phyloP scores from a whole-genome alignment of 139 green algal species.

The Coelastrella sp. region DNA sequence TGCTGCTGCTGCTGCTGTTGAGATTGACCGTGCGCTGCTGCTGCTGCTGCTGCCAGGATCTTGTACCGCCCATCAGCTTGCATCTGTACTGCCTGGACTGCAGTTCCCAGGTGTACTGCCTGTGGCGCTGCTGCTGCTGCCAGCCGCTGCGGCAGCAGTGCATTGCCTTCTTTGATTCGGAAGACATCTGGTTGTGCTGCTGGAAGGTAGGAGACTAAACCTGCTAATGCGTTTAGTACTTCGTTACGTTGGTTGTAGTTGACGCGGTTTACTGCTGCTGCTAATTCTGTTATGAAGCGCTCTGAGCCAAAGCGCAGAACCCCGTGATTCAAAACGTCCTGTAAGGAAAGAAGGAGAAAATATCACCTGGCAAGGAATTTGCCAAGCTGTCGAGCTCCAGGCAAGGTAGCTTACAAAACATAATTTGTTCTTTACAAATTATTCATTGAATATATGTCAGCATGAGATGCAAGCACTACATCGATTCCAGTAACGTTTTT shows the following conservation, averaged over 20 bases:
- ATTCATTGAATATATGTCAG: too few species aligned
- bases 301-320: slow-evolving; percentile 38
- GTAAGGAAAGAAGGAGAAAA: too few species aligned
- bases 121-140: slow-evolving; percentile 38
- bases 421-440: too few species aligned
- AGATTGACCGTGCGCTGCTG: not conserved
- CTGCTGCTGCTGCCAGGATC: not conserved
- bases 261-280: slow-evolving; percentile 60
- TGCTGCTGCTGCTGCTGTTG: not conserved
- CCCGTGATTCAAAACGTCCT: not conserved
- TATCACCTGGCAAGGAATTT: too few species aligned
- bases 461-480: too few species aligned
- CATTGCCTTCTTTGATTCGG: slow-evolving; percentile 68
- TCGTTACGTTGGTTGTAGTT: slow-evolving; percentile 80
- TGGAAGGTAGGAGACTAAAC: slow-evolving; percentile 73
- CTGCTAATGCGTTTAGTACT: slow-evolving; percentile 72
- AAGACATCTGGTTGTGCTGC: slow-evolving; percentile 40
- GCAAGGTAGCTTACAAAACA: too few species aligned
- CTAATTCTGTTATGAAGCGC: slow-evolving; percentile 60
- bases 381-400: too few species aligned
- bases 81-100: slow-evolving; percentile 12
- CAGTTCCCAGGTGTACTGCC: slow-evolving; percentile 23
- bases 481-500: too few species aligned
- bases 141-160: slow-evolving; percentile 51
- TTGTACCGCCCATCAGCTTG: not conserved